Base-by-base conservation (phyloP, 345 rosid species). In the Dimocarpus longan region DNA sequence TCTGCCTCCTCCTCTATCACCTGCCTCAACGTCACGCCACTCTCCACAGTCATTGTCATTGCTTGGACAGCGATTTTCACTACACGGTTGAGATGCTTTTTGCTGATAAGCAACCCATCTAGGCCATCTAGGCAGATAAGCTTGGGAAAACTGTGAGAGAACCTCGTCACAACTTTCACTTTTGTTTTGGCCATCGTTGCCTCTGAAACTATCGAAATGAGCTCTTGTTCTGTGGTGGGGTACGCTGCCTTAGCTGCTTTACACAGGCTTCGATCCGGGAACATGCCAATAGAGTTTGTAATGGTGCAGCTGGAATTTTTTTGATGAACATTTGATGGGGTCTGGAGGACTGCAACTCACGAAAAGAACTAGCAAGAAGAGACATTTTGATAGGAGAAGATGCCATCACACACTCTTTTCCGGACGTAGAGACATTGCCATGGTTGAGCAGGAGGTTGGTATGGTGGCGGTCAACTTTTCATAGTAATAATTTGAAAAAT, bases 71-170 rank as follows among this genome's bases (percentile, higher is more conserved):
- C 90, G 1, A 84, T 60, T 24, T 67, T 84, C 8, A 91, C 3
- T 0, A 78, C 75, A 2, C 66, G 79, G 71, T 89, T 84, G n/a
- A 94, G 87, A 71, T 83, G 50, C 69, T 89, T 90, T 7, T 96
- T 94, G 93, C 97, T 94, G 40, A 93, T 88, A 42, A 93, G 85
- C 79, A 91, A 78, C 19, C 93, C 93, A 2, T 90, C 84, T 16
- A 60, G 57, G n/a, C 93, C 92, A 54, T 91, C 94, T 0, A 89
- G 89, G 71, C 98, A 93, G 8, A 81, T 93, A 7, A 94, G 85
- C 73, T 93, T 94, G 8, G 96, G 88, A 62, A 91, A 86, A 82
- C 97, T 92, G 39, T 92, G 94, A 5, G 92, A 89, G 75, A 75
- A 92, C 2, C 90, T 88, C 4, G 95, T 92, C 24, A 83, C 91